Evolutionary conservation across 1,284 basidiomycete species (phyloP).

Genomic region (Pseudozyma pruni): DNA sequence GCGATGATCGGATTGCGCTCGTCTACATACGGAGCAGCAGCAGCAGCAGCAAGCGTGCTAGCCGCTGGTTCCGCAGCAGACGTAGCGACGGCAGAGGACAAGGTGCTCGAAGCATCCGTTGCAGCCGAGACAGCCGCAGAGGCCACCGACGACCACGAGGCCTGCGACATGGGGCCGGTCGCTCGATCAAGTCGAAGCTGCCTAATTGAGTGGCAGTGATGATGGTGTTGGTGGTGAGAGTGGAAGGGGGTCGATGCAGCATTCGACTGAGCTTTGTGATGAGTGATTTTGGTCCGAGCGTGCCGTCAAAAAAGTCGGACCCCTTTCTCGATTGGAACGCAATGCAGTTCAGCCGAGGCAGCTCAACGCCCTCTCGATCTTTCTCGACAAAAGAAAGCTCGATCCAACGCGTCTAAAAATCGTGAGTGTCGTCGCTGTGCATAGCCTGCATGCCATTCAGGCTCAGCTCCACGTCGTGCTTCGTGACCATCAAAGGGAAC

Average conservation of each 20-base stretch:
- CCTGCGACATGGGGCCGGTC: conserved; percentile 27
- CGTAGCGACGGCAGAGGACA: conserved; percentile 3
- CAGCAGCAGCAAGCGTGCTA: conserved; percentile 9
- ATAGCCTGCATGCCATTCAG: neutral
- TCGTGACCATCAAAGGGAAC: too few relatives aligned
- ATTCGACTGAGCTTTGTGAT: neutral
- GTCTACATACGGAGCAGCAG: conserved; percentile 23
- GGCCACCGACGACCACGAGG: conserved; percentile 27
- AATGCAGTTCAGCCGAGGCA: neutral
- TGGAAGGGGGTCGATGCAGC: neutral
- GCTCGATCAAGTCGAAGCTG: neutral
- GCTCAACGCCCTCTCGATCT: neutral
- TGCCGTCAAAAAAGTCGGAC: neutral
- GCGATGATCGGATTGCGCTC: conserved; percentile 47
- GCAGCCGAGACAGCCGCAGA: conserved; percentile 13
- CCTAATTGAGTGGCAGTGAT: neutral
- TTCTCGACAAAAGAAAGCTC: conserved; percentile 10
- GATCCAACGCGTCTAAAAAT: neutral
- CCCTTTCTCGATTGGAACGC: too few relatives aligned
- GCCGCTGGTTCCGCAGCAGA: conserved; percentile 7
- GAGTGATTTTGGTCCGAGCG: conserved; percentile 8
- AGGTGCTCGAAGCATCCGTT: conserved; percentile 7
- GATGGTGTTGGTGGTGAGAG: conserved; percentile 1
- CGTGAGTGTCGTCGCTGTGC: conserved; percentile 11
- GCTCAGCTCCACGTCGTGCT: neutral